Evolutionary conservation across 2,329 filamentous ascomycete genomes (phyloP), one percentile per base, ranked within the genome.

Genomic region (Xylariaceae sp.): DNA sequence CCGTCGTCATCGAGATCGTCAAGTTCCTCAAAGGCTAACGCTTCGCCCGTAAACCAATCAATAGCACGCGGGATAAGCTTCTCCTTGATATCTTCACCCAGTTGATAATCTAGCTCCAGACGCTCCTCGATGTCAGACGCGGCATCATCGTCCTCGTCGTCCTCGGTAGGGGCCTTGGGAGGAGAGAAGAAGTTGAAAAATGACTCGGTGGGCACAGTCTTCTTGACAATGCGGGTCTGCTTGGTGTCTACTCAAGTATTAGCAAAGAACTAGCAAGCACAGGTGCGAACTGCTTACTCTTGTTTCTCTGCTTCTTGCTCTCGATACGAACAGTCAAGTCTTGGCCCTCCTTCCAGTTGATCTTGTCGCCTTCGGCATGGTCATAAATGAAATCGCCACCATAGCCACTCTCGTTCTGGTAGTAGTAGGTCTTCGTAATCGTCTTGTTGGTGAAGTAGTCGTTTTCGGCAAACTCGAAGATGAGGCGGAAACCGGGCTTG

Each of bases 151-250:
- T 80, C 74, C 29, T 81, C 78, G 34, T 86, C 85, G 5, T 74
- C 70, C n/a, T 61, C 72, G 31, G 71, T 74, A 18, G 88, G 92
- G 45, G 88, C 83, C 68, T 87, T 87, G 32, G 92, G 94, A 17
- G 92, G 92, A 38, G 88, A 88, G 74, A 98, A 98, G 80, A 96
- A 96, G 76, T 95, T 95, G 80, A 88, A 88, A 76, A 98, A 98
- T 2, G 92, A 97, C 65, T 96, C 92, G 42, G 90, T 97, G 26
- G 92, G 92, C 32, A 98, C 92, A 2, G 90, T 96, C 75, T 96
- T 95, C 82, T 97, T 97, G 53, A 98, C 89, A 53, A 98, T 87
- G 52, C 92, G 88, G 46, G 92, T 98, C 67, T 98, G 92, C 75
- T 98, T 98, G 54, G 92, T 98, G 74, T 92, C 92, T 97, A 56